Base-by-base conservation (phyloP, 2,329 filamentous ascomycete genomes). In the Tolypocladium sp. region DNA sequence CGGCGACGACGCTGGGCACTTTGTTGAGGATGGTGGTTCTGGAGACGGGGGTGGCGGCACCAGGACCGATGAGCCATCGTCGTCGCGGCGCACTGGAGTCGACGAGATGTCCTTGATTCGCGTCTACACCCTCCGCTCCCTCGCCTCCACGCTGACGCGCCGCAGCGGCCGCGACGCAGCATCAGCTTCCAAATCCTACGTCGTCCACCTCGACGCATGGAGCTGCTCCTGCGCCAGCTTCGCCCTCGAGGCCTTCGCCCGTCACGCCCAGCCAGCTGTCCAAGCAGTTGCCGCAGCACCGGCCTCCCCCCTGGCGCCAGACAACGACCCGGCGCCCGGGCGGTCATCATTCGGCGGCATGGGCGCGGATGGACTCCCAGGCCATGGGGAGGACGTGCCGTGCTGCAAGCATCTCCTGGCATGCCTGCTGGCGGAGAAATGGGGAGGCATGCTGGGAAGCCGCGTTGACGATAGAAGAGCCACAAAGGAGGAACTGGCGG, bases 361-460 rank as follows among this genome's bases (percentile, higher is more conserved):
- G 57, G 77, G 76, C 59, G 55, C 73, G 3, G 75, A 77, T 59
- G 69, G 72, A 1, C 49, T 60, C 7, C 65, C 62, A 2, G 68
- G 63, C 8, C 66, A 65, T 4, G 68, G 62, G 1, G 68, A 65
- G 12, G 68, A 73, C 42, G 75, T 81, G 60, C 82, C 85, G 66
- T 90, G 74, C 58, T 99, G 93, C 71, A 97, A 97, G 75, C 93
- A 99, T 73, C 73, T 97, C 6, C 81, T 97, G 20, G 93, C 93
- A 1, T 95, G 90, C 71, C 74, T 93, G 46, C 71, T 97, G 58
- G 87, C 81, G 7, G 87, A 91, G 70, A 77, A 79, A 54, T 92
- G 90, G 77, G 70, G 69, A 0, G 71, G 63, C 3, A 71, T 86
- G 35, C 81, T 94, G 64, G 81, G 78, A 5, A 67, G 67, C 1